phyloP scores from a whole-genome alignment of 2,329 filamentous ascomycete genomes.

The Fusarium nematophilum region DNA sequence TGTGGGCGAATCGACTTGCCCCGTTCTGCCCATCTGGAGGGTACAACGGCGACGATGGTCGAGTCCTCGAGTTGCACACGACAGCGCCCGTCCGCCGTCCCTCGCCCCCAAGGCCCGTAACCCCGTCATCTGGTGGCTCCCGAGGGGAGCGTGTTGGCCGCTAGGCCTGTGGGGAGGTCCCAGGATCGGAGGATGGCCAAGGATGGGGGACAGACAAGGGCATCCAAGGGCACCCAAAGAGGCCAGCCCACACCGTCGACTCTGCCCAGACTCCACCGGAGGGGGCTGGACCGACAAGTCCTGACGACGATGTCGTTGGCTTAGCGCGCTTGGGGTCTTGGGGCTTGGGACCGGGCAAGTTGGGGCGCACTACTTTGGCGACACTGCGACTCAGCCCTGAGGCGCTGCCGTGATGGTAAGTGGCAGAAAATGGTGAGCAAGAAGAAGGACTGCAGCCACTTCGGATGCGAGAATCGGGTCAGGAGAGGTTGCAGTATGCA shows the following conservation, averaged over 20 bases:
- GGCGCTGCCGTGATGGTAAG: slow-evolving; percentile 4
- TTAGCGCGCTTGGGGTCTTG: slow-evolving; percentile 31
- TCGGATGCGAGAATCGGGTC: slow-evolving; percentile 15
- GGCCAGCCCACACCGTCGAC: slow-evolving; percentile 1
- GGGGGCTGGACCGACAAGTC: slow-evolving; percentile 29
- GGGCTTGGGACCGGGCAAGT: neutral
- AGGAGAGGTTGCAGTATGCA: slow-evolving; percentile 19
- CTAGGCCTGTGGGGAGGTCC: slow-evolving; percentile 33
- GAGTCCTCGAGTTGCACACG: slow-evolving; percentile 38
- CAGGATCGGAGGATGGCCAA: slow-evolving; percentile 32
- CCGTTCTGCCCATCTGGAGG: slow-evolving; percentile 34
- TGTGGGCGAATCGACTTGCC: slow-evolving; percentile 41
- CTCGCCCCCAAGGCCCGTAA: slow-evolving; percentile 35
- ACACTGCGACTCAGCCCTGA: slow-evolving; percentile 1
- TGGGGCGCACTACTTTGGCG: slow-evolving; percentile 8
- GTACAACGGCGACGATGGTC: slow-evolving; percentile 30
- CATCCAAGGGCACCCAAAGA: slow-evolving; percentile 22
- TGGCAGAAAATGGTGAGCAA: neutral
- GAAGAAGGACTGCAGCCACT: slow-evolving; percentile 9
- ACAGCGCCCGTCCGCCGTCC: slow-evolving; percentile 28
- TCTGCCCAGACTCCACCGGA: slow-evolving; percentile 30
- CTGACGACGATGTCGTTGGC: slow-evolving; percentile 29
- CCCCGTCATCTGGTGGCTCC: slow-evolving; percentile 33
- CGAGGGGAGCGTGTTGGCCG: slow-evolving; percentile 37
- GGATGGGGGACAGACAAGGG: slow-evolving; percentile 28